Evolutionary conservation across 257 asterid genomes (phyloP), one percentile per base, ranked within the genome.

Genomic region (Solanum acaule): DNA sequence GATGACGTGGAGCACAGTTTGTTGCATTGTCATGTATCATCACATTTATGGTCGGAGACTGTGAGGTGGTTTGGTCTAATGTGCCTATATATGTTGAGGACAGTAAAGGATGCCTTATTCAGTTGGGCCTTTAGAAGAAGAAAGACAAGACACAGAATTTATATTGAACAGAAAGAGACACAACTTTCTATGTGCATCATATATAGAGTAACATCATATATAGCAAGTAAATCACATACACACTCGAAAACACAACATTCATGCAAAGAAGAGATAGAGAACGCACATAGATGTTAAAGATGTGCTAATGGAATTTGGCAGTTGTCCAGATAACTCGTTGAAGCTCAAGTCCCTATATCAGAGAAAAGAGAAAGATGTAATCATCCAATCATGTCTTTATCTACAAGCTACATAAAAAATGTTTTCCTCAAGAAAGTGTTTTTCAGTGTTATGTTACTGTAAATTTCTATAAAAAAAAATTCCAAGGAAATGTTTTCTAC

Each of bases 331-430:
- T 63, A 89, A 59, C 8, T 31, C 25, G 70, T 89, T 89, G 87
- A 89, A 86, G 77, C 89, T 89, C 87, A 82, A 70, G 77, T 89
- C 88, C 91, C 89, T 88, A 38, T 15, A 29, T 13, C 35, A 18
- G 40, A 76, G 65, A 59, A 85, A 33, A 37, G 18, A 25, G 61
- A 13, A 35, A 29, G 12, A 68, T 13, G 18, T 75, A 22, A 76
- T 38, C 25, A 76, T 76, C 10, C 56, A 38, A 37, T 38, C 33
- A 76, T 76, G 83, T 76, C 33, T 38, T 76, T 37, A 73, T 76
- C 83, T 76, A 37, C 42, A 37, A 3, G 56, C 56, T 76, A 35
- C 33, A 73, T 34, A 34, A 73, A 71, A 73, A 34, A 73, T 73
- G 29, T 2, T 73, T 73, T 35, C 44, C 79, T 33, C 79, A 72